Evolutionary conservation across 2,329 filamentous ascomycete species (phyloP), one percentile per base, ranked within the genome.

Genomic region (Calycina marina): DNA sequence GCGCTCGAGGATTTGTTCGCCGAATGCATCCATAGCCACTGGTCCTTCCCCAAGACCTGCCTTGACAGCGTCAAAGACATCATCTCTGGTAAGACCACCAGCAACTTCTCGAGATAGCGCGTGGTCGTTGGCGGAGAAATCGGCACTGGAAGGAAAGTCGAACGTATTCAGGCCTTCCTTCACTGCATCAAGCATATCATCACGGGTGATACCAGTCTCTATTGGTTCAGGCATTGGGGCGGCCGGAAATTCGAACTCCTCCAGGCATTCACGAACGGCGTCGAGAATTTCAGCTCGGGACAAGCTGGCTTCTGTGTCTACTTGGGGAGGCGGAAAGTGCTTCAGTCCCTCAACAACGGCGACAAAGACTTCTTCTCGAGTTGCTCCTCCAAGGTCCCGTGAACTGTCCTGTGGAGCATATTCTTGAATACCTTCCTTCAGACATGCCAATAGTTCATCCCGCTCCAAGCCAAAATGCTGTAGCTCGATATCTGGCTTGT

Each of bases 401-500:
- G 50, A 52, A 41, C 32, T 51, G 42, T 59, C 52, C 41, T 60
- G 50, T 17, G 62, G 62, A 38, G 57, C 60, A 49, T 90, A 85
- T 28, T 84, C 73, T 42, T 81, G 74, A 0, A 96, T 67, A 1
- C 88, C 88, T 58, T 94, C 79, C 44, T 81, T 76, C 15, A 96
- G 65, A 43, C 85, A 93, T 24, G 79, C 74, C 10, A 96, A 63
- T 29, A 96, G 80, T 50, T 96, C 88, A 9, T 94, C 84, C 4
- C 84, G 71, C 53, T 93, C 88, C 1, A 96, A 63, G 2, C 86
- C 88, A 40, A 92, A 80, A 47, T 93, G 84, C 46, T 93, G 79
- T 4, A 93, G 67, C 45, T 93, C 78, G 31, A 93, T 84, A 46
- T 94, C 84, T 1, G 88, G 88, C 56, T 93, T 93, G 58, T 93